Conservation (phyloP, 352 stramenopile species). For the Thalassiosira mediterranea region DNA sequence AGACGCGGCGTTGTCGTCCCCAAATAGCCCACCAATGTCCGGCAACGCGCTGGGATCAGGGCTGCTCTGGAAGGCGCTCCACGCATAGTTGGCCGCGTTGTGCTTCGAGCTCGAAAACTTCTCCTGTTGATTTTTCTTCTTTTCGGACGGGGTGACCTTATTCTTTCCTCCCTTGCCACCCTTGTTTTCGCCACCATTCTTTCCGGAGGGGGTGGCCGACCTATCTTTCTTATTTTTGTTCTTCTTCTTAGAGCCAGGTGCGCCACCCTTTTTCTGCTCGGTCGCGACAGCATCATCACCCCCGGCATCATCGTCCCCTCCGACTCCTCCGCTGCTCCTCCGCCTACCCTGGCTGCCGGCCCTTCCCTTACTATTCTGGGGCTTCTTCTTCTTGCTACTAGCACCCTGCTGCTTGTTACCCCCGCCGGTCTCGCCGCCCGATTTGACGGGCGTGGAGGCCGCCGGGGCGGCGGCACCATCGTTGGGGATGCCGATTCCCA, state of each 20-base stretch:
- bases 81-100: slow-evolving; percentile 64
- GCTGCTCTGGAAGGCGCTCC: slow-evolving; percentile 78
- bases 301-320: neutral
- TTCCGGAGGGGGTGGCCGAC: slow-evolving; percentile 1
- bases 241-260: slow-evolving; percentile 30
- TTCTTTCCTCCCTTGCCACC: slow-evolving; percentile 39
- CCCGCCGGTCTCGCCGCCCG: neutral
- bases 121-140: slow-evolving; percentile 22
- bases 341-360: neutral
- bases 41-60: slow-evolving; percentile 72
- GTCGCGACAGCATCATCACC: neutral
- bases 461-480: neutral
- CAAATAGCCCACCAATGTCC: slow-evolving; percentile 43
- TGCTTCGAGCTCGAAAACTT: slow-evolving; percentile 25
- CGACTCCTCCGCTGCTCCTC: slow-evolving; percentile 1
- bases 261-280: neutral
- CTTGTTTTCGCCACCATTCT: slow-evolving; percentile 5
- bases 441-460: neutral
- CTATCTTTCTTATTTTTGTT: slow-evolving; percentile 31
- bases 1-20: neutral
- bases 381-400: neutral
- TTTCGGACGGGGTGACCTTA: neutral
- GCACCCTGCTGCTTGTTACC: neutral
- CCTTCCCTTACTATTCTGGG: neutral
- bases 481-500: slow-evolving; percentile 22